Conservation (phyloP, 805 yeast genomes). For the Candida chilensis region DNA sequence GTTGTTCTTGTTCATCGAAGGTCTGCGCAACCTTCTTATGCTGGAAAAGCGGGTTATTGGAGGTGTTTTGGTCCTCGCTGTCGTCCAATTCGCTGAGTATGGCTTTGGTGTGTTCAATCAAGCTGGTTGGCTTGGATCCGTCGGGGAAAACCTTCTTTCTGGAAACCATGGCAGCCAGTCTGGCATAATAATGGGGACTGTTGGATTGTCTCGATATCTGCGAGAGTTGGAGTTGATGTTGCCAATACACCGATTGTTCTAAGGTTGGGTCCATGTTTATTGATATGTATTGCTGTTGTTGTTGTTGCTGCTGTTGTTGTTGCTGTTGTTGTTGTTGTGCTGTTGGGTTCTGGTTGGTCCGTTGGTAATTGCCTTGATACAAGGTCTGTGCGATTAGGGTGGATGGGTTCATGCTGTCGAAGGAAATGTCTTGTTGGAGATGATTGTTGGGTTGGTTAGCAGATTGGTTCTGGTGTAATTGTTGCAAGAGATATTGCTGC, state of each 20-base stretch:
- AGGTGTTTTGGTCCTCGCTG: constrained; percentile 10
- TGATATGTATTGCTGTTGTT: constrained; percentile 12
- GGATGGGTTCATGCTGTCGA: constrained; percentile 18
- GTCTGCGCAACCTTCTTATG: constrained; percentile 31
- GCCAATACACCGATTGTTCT: constrained; percentile 50
- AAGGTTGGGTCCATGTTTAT: constrained; percentile 21
- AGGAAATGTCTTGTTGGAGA: constrained; percentile 7
- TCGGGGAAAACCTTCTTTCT: constrained; percentile 20
- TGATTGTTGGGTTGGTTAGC: constrained; percentile 6
- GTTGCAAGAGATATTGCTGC: constrained; percentile 18
- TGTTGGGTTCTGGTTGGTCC: constrained; percentile 18
- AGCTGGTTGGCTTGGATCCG: constrained; percentile 10
- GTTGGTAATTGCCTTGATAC: constrained; percentile 25
- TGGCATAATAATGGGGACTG: constrained; percentile 74
- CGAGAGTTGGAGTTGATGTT: constrained; percentile 67
- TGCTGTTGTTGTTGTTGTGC: constrained; percentile 14
- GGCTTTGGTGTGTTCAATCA: constrained; percentile 30
- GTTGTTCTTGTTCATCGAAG: constrained; percentile 54
- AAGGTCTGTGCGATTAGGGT: constrained; percentile 27
- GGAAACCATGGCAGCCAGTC: constrained; percentile 68
- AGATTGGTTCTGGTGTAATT: constrained; percentile 15
- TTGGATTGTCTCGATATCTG: constrained; percentile 59
- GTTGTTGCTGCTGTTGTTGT: constrained; percentile 13
- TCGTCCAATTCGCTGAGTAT: constrained; percentile 14
- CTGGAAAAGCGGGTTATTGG: constrained; percentile 21